Evolutionary conservation across 2,329 filamentous ascomycete genomes (phyloP), one percentile per base, ranked within the genome.

Genomic region (Microdochium bolleyi): DNA sequence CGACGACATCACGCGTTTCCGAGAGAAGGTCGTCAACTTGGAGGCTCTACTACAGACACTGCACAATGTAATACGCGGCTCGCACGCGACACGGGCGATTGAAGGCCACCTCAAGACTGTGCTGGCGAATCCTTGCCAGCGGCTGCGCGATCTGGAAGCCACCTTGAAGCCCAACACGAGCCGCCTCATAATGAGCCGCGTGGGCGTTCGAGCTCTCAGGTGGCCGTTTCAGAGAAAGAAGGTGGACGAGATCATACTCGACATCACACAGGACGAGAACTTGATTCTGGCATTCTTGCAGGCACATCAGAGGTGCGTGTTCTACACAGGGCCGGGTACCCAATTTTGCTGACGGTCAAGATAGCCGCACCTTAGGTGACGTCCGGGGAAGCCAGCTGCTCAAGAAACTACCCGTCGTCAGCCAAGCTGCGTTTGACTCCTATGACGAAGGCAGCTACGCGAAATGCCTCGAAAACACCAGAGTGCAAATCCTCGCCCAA

Each of bases 401-500:
- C 34, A 38, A 38, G 34, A 5, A 19, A 16, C n/a, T 38, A 19
- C 34, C 34, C 34, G 34, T 38, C 13, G 34, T 38, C 34, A 14
- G 16, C 7, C 37, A 38, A 4, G 63, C 64, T 1, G 51, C 60
- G 0, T 73, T 70, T 49, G 62, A 73, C 56, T 70, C 71, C 0
- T 57, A 64, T 21, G 58, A 55, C 3, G 61, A 71, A 32, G 62
- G 67, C 46, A 61, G 66, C 46, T 62, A 67, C 38, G 52, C 65
- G 2, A 61, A 53, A 19, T 73, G 67, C 49, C 58, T 64, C 2
- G 55, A 53, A 25, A 56, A 56, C 22, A 73, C 69, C 1, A 61
- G 66, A 51, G 54, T 58, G 1, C 58, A 69, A 0, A 61, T 73
- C 4, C 60, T 70, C 1, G 19, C 52, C 1, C 5, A 63, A 3